A percentile compares a stretch with the other conserved stretches of the same genome.
These are phyloP conservation scores for slime mould (Dictyostelium discoideum) DNA, from an alignment of 78 protist species.

Conservation along the genomic window DNA sequence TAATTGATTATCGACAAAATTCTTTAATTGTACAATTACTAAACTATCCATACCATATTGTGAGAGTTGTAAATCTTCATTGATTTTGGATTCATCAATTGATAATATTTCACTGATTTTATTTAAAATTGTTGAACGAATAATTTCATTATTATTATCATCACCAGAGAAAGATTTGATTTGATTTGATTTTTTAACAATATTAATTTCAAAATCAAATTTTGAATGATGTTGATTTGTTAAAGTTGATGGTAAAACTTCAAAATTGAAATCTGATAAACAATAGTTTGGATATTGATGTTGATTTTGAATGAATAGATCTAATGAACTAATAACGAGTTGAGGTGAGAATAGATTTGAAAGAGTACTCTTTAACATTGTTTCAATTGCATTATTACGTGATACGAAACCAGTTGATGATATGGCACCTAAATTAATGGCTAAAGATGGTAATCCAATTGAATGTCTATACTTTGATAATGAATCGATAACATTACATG, in stretches of 20 bases:
- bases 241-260: background rate
- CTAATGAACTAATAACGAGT: background rate
- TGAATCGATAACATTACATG: background rate
- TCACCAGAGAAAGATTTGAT: background rate
- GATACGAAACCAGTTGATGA: background rate
- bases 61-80: background rate
- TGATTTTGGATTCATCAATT: background rate
- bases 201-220: background rate
- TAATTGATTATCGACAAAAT: background rate
- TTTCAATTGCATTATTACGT: background rate
- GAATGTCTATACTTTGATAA: conserved; percentile 5
- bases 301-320: background rate
- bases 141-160: background rate
- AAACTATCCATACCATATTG: background rate
- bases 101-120: background rate
- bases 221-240: background rate
- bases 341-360: background rate
- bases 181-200: background rate
- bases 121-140: background rate
- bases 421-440: background rate
- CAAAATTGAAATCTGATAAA: background rate
- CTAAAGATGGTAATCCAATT: background rate
- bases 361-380: background rate
- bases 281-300: background rate
- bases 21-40: background rate